phyloP scores from a whole-genome alignment of 2,329 filamentous ascomycete genomes.

The Calonectria crousiana region DNA sequence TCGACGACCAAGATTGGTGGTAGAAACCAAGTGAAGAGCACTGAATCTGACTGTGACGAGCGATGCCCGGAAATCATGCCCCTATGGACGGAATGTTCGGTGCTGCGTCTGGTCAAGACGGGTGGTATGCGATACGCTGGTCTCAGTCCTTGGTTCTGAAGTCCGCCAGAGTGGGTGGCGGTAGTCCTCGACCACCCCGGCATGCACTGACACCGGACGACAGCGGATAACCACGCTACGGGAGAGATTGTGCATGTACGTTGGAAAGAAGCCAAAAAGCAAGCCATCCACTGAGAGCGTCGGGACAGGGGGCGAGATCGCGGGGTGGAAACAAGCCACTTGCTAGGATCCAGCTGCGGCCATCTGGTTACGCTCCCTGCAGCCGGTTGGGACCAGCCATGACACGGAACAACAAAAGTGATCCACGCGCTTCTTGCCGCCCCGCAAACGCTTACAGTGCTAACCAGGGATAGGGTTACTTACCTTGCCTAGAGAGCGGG shows the following conservation, averaged over 20 bases:
- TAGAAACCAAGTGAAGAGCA: background rate
- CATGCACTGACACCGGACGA: background rate
- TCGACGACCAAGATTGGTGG: background rate
- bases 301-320: slow-evolving; percentile 33
- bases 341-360: slow-evolving; percentile 20
- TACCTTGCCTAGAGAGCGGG: background rate
- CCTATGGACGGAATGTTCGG: slow-evolving; percentile 31
- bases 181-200: background rate
- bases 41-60: background rate
- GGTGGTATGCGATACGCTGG: slow-evolving; percentile 16
- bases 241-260: slow-evolving; percentile 20
- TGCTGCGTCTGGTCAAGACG: slow-evolving; percentile 13
- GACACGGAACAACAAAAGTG: slow-evolving; percentile 2
- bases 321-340: slow-evolving; percentile 40
- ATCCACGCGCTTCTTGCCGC: background rate
- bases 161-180: background rate
- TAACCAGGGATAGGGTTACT: background rate
- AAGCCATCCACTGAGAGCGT: slow-evolving; percentile 27
- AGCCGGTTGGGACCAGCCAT: slow-evolving; percentile 18
- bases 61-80: background rate
- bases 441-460: background rate
- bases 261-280: slow-evolving; percentile 27
- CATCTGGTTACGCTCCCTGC: slow-evolving; percentile 32
- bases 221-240: slow-evolving; percentile 27
- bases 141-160: background rate